Percentiles rank a stretch among this genome's conserved stretches.
phyloP scores from a whole-genome alignment of 768 basidiomycete genomes.

The Mycena maculata region DNA sequence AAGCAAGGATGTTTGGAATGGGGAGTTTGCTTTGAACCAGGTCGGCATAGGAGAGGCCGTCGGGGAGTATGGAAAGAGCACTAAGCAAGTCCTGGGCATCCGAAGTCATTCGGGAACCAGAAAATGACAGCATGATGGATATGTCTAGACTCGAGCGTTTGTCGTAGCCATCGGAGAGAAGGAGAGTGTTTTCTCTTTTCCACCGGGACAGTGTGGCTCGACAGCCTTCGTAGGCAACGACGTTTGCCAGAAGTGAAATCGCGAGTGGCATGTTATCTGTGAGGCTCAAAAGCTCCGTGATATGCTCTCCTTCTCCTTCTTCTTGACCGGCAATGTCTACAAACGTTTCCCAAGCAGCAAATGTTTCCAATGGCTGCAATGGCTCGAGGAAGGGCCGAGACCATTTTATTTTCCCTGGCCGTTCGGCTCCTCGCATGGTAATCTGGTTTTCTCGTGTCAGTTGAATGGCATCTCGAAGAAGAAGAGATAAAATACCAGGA shows the following conservation, averaged over 20 bases:
- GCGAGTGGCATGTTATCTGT: neutral
- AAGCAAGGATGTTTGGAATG: neutral
- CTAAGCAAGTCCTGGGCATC: neutral
- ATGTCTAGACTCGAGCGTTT: constrained; percentile 12
- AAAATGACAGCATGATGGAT: constrained; percentile 1
- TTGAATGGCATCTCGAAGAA: neutral
- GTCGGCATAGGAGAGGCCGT: constrained; percentile 4
- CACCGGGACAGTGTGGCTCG: neutral
- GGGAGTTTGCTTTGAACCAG: neutral
- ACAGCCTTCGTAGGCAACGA: neutral
- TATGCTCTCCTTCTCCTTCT: neutral
- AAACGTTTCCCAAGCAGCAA: constrained; percentile 9
- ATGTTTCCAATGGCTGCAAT: neutral
- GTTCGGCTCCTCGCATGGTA: constrained; percentile 17
- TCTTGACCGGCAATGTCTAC: constrained; percentile 14
- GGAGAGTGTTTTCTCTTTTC: neutral
- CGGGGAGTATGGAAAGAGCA: constrained; percentile 2
- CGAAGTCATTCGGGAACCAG: neutral
- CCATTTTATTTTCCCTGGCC: constrained; percentile 11
- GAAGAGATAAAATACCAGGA: neutral
- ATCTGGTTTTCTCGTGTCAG: neutral
- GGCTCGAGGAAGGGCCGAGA: constrained; percentile 14
- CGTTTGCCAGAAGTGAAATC: neutral
- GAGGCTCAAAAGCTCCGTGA: neutral
- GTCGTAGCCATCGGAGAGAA: constrained; percentile 5